These are phyloP conservation scores for Fusarium equiseti DNA, from an alignment of 2,329 filamentous ascomycete genomes.

Conservation along the genomic window DNA sequence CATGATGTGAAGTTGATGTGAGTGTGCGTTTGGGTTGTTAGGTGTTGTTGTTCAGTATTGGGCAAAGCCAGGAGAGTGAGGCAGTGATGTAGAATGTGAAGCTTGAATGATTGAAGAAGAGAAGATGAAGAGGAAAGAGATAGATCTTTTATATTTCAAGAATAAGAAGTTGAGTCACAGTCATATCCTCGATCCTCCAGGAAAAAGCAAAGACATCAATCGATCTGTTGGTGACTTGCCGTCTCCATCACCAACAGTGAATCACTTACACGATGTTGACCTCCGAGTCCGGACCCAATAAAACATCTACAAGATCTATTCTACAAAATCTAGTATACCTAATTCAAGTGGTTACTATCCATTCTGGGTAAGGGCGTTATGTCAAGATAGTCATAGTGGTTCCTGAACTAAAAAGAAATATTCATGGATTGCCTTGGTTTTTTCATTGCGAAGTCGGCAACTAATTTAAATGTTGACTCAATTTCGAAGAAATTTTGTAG, in stretches of 20 bases:
- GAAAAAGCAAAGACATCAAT: constrained; percentile 4
- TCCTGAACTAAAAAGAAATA: neutral
- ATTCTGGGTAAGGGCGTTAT: no score
- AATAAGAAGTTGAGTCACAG: constrained; percentile 9
- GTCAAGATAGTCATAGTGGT: neutral
- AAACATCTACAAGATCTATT: neutral
- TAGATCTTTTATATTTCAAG: neutral
- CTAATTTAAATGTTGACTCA: constrained; percentile 10
- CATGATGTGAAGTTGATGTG: constrained; percentile 4
- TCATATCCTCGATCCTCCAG: neutral
- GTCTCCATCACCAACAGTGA: constrained; percentile 12
- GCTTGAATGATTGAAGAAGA: neutral
- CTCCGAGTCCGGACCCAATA: constrained; percentile 12
- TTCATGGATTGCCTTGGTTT: neutral
- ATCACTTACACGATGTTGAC: constrained; percentile 20
- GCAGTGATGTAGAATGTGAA: neutral
- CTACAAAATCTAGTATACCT: neutral
- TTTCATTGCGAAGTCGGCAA: constrained; percentile 13
- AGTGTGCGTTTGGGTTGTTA: neutral
- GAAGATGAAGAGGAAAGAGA: neutral
- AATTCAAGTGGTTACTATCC: neutral
- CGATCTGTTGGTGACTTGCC: neutral
- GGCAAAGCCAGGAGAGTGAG: neutral
- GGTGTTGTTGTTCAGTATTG: neutral
- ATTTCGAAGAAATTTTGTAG: neutral